Base-by-base conservation (phyloP, 306 rosid genomes). In the Astragalus membranaceus region DNA sequence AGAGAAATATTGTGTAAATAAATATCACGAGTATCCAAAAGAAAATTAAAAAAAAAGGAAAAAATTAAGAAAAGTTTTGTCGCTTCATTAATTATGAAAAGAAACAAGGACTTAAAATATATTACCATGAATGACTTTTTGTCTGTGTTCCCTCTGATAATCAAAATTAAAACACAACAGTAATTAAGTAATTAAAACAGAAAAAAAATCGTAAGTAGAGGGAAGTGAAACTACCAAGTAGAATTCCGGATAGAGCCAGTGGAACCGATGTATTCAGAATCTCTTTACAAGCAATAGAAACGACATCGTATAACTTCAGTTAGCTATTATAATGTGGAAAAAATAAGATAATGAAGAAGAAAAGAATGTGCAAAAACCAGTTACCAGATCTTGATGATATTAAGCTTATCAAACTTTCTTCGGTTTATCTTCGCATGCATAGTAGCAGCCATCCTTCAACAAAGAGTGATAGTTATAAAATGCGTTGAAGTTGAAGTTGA, bases 171-270 rank as follows among this genome's bases (percentile, higher is more conserved):
- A n/a, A n/a, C n/a, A n/a, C n/a, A n/a, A n/a, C n/a, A n/a, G n/a
- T n/a, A n/a, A n/a, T n/a, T n/a, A n/a, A n/a, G n/a, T n/a, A n/a
- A n/a, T n/a, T n/a, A n/a, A n/a, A n/a, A n/a, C n/a, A n/a, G n/a
- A n/a, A n/a, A n/a, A n/a, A n/a, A n/a, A n/a, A n/a, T n/a, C n/a
- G n/a, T n/a, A n/a, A n/a, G n/a, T n/a, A n/a, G n/a, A n/a, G n/a
- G n/a, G n/a, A n/a, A n/a, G n/a, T n/a, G n/a, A n/a, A n/a, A n/a
- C n/a, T 26, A 92, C 99, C 99, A 97, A 94, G 91, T 76, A 94
- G 97, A 83, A 94, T 94, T 35, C 99, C 96, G 0, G 97, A 88
- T 15, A 94, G 95, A 75, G 96, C 95, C 97, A 94, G 87, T 1
- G 99, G 99, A 84, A 91, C 81, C 10, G 92, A 69, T 13, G 99